Evolutionary conservation across 1,139 yeast species (phyloP), one percentile per base, ranked within the genome.

Genomic region (Hyphopichia burtonii): DNA sequence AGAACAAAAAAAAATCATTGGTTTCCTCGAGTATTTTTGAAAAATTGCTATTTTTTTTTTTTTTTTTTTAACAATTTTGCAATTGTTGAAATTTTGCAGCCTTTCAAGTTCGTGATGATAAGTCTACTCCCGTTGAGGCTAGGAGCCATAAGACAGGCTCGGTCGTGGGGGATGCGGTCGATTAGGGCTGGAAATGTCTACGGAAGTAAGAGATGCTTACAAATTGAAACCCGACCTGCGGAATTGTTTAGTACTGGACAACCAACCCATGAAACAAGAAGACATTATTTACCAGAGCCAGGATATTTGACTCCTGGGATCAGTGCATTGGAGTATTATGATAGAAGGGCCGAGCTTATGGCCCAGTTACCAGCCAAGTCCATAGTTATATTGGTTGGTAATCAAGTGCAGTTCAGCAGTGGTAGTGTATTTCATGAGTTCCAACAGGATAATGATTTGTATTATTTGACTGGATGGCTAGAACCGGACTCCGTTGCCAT

Each of bases 221-320:
- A 37, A 16, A 39, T 49, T 3, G 34, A 44, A 15, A 45, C 60
- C 17, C 50, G 69, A 39, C 56, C 65, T 8, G 16, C 48, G 14
- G 42, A 53, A 2, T 56, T 68, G 1, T 61, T 70, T 44, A 59
- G 63, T 27, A 68, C 89, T 2, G 98, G 98, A 1, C 99, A 93
- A 62, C 94, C 98, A 0, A 71, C 88, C 8, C 80, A 76, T 55
- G 97, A 89, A 56, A 90, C 96, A 0, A 73, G 96, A 44, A 94
- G 96, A 0, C 78, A 73, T 46, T 82, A 83, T 50, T 62, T 86
- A 40, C 71, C 94, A 7, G 72, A 71, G 31, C 71, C 83, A 0
- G 97, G 97, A 2, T 86, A 87, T 51, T 58, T 94, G 28, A 91
- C 99, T 0, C 94, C 96, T 0, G 96, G 96, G 0, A 90, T 93